A percentile compares a stretch with the other conserved stretches of the same genome.
Evolutionary conservation across 257 asterid genomes (phyloP).

Genomic region (Solanum corneliomulleri): DNA sequence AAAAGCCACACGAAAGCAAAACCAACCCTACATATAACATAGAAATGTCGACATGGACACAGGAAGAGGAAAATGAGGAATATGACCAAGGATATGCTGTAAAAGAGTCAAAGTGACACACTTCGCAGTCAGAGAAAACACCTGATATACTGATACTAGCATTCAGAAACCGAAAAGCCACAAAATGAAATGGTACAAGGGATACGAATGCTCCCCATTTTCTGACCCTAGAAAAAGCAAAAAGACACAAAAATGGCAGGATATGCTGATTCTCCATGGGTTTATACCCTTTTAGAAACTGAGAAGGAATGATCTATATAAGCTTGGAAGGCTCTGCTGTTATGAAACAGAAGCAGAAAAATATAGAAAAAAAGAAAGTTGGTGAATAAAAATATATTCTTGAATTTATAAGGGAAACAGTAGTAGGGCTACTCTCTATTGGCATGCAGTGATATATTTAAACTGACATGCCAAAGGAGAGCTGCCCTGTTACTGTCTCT

Average conservation of each 20-base stretch:
- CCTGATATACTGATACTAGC: neutral
- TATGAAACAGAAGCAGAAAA: neutral
- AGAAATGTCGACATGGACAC: neutral
- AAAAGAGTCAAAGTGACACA: neutral
- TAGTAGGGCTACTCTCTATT: conserved; percentile 34
- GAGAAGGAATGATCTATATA: neutral
- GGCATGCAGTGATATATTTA: conserved; percentile 23
- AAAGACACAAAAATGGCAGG: neutral
- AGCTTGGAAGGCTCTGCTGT: neutral
- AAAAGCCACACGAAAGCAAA: neutral
- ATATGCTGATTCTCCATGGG: conserved; percentile 25
- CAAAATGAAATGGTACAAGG: neutral
- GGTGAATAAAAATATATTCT: neutral
- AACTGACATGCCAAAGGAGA: conserved; percentile 50
- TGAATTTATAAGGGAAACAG: conserved; percentile 12
- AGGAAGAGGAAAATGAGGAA: neutral
- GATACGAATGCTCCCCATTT: neutral
- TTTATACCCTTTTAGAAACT: conserved; percentile 14
- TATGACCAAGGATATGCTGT: conserved; percentile 19
- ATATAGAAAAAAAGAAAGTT: neutral
- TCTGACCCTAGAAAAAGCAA: neutral
- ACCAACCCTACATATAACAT: neutral
- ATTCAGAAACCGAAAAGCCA: neutral
- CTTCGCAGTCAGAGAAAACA: neutral
- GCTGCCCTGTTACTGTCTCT: conserved; percentile 44